These are phyloP conservation scores for Arthrobotrys sinensis DNA, from an alignment of 2,329 filamentous ascomycete species.

Conservation along the genomic window DNA sequence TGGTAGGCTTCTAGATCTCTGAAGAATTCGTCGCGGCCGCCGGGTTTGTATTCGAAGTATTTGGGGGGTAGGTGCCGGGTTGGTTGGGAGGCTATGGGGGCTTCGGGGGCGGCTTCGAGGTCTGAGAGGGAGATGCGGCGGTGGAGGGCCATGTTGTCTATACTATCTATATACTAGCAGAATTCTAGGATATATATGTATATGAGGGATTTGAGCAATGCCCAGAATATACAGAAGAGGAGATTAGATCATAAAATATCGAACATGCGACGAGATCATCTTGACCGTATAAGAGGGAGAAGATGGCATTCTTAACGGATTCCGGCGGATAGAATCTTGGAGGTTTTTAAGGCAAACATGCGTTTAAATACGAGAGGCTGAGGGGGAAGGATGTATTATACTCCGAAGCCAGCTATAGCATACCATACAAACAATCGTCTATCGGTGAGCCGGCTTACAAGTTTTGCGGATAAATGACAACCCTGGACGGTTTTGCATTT, in stretches of 20 bases:
- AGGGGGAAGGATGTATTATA: slow-evolving; percentile 9
- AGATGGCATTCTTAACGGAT: slow-evolving; percentile 1
- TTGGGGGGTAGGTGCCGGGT: slow-evolving; percentile 18
- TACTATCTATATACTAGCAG: background rate
- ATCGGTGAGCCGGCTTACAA: slow-evolving; percentile 27
- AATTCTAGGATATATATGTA: background rate
- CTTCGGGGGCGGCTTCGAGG: slow-evolving; percentile 22
- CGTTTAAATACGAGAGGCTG: slow-evolving; percentile 32
- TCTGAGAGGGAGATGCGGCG: slow-evolving; percentile 59
- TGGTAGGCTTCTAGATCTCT: slow-evolving; percentile 53
- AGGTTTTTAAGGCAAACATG: background rate
- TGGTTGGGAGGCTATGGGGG: slow-evolving; percentile 18
- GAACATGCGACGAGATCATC: background rate
- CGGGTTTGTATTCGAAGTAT: slow-evolving; percentile 54
- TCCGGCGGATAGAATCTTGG: background rate
- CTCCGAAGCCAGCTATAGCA: slow-evolving; percentile 6
- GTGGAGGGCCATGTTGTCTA: slow-evolving; percentile 28
- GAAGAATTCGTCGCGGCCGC: slow-evolving; percentile 55
- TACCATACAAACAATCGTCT: slow-evolving; percentile 13
- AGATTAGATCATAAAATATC: background rate
- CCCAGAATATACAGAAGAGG: background rate
- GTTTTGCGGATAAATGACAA: slow-evolving; percentile 24
- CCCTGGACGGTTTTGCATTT: slow-evolving; percentile 28
- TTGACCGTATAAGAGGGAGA: background rate
- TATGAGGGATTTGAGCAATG: slow-evolving; percentile 22